Evolutionary conservation across 768 basidiomycete species (phyloP), one percentile per base, ranked within the genome.

Genomic region (Tulasnella sp.): DNA sequence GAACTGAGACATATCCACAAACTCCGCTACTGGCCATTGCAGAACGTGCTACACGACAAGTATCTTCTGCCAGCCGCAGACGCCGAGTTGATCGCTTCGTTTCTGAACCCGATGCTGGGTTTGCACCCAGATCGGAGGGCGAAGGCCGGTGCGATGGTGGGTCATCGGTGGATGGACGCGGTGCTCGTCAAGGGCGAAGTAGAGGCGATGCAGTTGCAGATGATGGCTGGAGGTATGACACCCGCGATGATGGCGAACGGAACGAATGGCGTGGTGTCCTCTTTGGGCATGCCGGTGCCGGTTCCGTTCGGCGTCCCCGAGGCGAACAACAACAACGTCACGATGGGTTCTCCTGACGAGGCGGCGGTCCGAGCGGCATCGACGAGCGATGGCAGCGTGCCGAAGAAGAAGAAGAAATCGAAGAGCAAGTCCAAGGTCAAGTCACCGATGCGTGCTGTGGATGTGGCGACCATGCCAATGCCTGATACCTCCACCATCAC

Each of bases 1-100:
- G 93, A 97, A 72, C 81, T 98, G 29, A 83, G 92, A 7, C 90
- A 94, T 65, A 98, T 98, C 68, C 85, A 84, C 70, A 93, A 94
- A 70, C 77, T 98, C 41, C 85, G 92, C 12, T 94, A 80, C 71
- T 97, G 91, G 90, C 88, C 89, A 3, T 77, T 93, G 25, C 79
- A 81, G 0, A 71, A 81, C 9, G 89, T 92, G 21, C 71, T 92
- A 59, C 83, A 87, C 66, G 93, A 99, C 76, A 98, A 99, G 74
- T 98, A 98, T 73, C 80, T 96, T 58, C 91, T 99, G 68, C 83
- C 90, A 1, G 78, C 80, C 51, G 72, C 78, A 3, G 92, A 93
- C 53, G 89, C 94, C 1, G 86, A 88, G 44, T 74, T 80, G 41
- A 83, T 97, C 62, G 78, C 84, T 2, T 77, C 80, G 1, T 93